Percentiles rank a stretch among this genome's conserved stretches.
phyloP scores from a whole-genome alignment of 1,284 basidiomycete species.

The Sanghuangporus weigelae region DNA sequence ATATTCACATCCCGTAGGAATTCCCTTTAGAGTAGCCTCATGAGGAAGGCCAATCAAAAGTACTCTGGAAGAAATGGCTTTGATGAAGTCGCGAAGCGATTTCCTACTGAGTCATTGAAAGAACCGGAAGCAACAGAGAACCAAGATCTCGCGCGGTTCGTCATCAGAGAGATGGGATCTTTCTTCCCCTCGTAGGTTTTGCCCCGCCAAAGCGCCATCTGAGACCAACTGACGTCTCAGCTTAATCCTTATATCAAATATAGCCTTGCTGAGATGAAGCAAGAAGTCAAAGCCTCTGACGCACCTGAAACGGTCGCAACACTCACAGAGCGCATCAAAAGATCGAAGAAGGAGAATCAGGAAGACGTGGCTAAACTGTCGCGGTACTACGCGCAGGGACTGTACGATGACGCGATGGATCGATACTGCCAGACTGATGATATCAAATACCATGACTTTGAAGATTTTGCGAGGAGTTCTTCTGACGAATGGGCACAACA shows the following conservation, averaged over 20 bases:
- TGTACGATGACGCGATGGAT: slow-evolving; percentile 34
- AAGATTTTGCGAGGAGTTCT: slow-evolving; percentile 17
- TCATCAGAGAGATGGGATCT: slow-evolving; percentile 25
- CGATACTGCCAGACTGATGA: slow-evolving; percentile 29
- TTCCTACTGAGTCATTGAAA: slow-evolving; percentile 15
- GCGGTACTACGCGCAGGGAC: slow-evolving; percentile 37
- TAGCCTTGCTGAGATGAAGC: slow-evolving; percentile 22
- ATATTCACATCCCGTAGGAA: neutral
- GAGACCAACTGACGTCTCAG: neutral
- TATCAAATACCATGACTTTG: slow-evolving; percentile 27
- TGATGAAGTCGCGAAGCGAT: slow-evolving; percentile 13
- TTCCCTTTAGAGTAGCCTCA: neutral
- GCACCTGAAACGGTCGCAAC: slow-evolving; percentile 25
- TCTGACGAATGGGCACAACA: slow-evolving; percentile 13
- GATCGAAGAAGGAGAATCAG: slow-evolving; percentile 34
- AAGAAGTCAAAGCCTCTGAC: neutral
- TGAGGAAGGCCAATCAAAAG: neutral
- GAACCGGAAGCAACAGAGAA: slow-evolving; percentile 24
- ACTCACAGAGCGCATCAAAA: slow-evolving; percentile 32
- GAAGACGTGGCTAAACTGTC: slow-evolving; percentile 40
- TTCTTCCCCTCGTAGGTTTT: slow-evolving; percentile 14
- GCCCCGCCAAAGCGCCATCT: neutral
- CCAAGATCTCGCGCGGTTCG: slow-evolving; percentile 27
- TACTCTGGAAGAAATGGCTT: slow-evolving; percentile 13
- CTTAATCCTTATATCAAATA: neutral